A percentile compares a stretch with the other conserved stretches of the same genome.
Evolutionary conservation across 495 filamentous ascomycete species (phyloP).

Genomic region (Acidomyces sp.): DNA sequence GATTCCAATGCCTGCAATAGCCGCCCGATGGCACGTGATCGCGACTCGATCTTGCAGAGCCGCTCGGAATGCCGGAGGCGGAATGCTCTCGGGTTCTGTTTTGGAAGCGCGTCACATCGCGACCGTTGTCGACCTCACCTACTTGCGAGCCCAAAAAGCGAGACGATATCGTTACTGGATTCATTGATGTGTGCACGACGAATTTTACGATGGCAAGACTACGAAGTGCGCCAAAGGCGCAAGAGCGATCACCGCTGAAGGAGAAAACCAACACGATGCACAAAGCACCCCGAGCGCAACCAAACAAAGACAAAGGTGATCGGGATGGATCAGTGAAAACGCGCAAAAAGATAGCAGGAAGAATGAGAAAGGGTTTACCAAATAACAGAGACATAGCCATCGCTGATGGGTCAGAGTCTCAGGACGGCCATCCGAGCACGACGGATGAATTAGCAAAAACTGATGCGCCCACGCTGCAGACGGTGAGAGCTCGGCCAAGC

Average conservation of each 20-base stretch:
- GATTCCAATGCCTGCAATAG: no score
- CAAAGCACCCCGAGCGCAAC: constrained; percentile 1
- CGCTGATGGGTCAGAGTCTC: constrained; percentile 10
- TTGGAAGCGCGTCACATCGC: no score
- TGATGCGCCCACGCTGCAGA: constrained; percentile 5
- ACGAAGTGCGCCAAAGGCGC: constrained; percentile 10
- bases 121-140: no score
- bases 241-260: constrained; percentile 7
- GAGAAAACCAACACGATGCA: constrained; percentile 19
- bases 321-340: constrained; percentile 13
- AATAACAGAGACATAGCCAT: constrained; percentile 8
- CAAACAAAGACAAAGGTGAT: constrained; percentile 12
- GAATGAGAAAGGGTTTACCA: constrained; percentile 3
- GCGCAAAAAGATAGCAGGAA: constrained; percentile 1
- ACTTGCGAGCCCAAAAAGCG: no score
- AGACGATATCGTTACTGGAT: no score
- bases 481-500: constrained; percentile 4
- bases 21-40: no score
- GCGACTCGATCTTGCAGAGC: no score
- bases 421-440: neutral
- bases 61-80: no score
- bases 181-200: no score
- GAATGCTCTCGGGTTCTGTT: no score
- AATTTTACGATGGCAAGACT: constrained; percentile 19
- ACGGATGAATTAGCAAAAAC: constrained; percentile 12